Evolutionary conservation across 2,329 filamentous ascomycete genomes (phyloP).

Genomic region (Ophidiomyces ophidiicola): DNA sequence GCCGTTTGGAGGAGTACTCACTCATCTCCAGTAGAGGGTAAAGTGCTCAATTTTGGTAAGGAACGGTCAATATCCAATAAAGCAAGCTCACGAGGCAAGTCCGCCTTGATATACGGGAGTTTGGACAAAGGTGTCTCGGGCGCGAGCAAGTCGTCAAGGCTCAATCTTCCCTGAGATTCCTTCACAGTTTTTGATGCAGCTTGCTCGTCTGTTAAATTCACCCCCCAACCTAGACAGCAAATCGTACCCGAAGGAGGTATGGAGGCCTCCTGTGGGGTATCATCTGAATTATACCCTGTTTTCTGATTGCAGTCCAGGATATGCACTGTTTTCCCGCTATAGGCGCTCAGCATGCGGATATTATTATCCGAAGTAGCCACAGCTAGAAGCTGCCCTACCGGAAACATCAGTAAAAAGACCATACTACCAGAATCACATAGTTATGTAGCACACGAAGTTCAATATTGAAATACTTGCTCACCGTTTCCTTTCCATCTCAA

Average conservation of each 20-base stretch:
- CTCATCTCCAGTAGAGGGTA: conserved; percentile 55
- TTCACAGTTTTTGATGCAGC: conserved; percentile 32
- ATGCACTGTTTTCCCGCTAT: conserved; percentile 70
- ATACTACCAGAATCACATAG: not conserved
- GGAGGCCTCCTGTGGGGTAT: conserved; percentile 21
- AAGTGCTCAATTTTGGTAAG: conserved; percentile 61
- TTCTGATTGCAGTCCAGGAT: conserved; percentile 39
- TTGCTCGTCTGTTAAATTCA: conserved; percentile 43
- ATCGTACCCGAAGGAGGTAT: conserved; percentile 26
- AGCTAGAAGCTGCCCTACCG: conserved; percentile 53
- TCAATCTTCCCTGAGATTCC: conserved; percentile 19
- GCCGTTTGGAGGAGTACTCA: conserved; percentile 15
- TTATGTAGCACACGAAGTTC: conserved; percentile 1
- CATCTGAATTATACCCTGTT: not conserved
- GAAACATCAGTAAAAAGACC: conserved; percentile 7
- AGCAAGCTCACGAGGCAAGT: conserved; percentile 61
- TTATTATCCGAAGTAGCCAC: conserved; percentile 73
- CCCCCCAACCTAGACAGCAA: conserved; percentile 42
- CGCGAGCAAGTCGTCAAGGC: conserved; percentile 33
- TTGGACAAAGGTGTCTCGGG: conserved; percentile 29
- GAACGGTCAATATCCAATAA: conserved; percentile 65
- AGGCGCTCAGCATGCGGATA: conserved; percentile 63
- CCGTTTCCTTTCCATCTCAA: conserved; percentile 58
- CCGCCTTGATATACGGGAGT: conserved; percentile 32
- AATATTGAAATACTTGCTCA: conserved; percentile 26